A percentile compares a stretch with the other conserved stretches of the same genome.
Evolutionary conservation across 257 asterid genomes (phyloP).

Genomic region (Catharanthus roseus): DNA sequence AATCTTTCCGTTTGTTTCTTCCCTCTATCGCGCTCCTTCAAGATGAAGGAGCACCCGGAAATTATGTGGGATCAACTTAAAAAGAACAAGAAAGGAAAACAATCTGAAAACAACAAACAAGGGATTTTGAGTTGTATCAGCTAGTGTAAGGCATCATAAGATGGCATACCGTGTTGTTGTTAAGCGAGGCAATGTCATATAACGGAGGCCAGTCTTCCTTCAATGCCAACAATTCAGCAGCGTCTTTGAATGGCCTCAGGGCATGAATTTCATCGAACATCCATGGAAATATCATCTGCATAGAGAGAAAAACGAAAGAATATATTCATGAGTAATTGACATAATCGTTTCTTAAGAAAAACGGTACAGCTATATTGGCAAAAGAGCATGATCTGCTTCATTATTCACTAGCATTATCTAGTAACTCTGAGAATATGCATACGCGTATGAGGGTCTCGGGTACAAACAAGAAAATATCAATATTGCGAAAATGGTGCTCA

Average conservation of each 20-base stretch:
- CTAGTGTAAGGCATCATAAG: not conserved
- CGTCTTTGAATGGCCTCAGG: slow-evolving; percentile 73
- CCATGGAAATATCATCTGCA: slow-evolving; percentile 96
- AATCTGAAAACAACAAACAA: not conserved
- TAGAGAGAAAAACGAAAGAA: slow-evolving; percentile 9
- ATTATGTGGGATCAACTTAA: not conserved
- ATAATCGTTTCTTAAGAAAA: not conserved
- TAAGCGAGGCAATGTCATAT: slow-evolving; percentile 48
- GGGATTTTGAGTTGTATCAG: not conserved
- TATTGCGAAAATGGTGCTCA: not conserved
- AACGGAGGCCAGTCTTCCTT: slow-evolving; percentile 89
- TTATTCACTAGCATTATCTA: not conserved
- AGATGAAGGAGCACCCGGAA: not conserved
- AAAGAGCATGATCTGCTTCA: not conserved
- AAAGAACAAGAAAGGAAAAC: not conserved
- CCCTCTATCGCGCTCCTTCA: not conserved
- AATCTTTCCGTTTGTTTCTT: too few species aligned
- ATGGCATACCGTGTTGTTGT: slow-evolving; percentile 57
- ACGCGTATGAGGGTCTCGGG: not conserved
- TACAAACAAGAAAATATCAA: not conserved
- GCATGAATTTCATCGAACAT: slow-evolving; percentile 80
- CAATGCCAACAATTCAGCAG: slow-evolving; percentile 68
- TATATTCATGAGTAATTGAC: not conserved
- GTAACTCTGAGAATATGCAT: too few species aligned
- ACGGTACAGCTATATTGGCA: not conserved